A percentile compares a stretch with the other conserved stretches of the same genome.
These are phyloP conservation scores for Ogataea nitratoaversa DNA, from an alignment of 805 yeast species.

Conservation along the genomic window DNA sequence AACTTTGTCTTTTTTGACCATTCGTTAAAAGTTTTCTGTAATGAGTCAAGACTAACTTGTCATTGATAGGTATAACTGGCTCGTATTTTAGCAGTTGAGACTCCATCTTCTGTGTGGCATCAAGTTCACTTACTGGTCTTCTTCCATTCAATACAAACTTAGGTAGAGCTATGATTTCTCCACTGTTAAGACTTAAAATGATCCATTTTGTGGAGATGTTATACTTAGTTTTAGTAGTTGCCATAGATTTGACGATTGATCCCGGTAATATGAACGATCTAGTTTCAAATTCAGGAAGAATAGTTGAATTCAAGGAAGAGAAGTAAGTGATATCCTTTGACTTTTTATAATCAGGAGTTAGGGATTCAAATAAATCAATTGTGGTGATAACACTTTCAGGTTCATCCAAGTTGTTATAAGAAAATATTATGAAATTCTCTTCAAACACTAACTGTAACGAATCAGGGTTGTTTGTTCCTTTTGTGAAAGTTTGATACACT, in stretches of 20 bases:
- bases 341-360: conserved; percentile 43
- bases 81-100: conserved; percentile 61
- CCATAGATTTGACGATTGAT: conserved; percentile 42
- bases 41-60: conserved; percentile 48
- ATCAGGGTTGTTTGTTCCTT: conserved; percentile 22
- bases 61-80: conserved; percentile 51
- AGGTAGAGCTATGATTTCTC: conserved; percentile 68
- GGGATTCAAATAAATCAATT: conserved; percentile 75
- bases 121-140: conserved; percentile 52
- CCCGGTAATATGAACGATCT: conserved; percentile 65
- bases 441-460: conserved; percentile 56
- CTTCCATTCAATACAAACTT: conserved; percentile 65
- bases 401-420: conserved; percentile 51
- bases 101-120: conserved; percentile 50
- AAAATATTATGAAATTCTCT: conserved; percentile 79
- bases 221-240: conserved; percentile 52
- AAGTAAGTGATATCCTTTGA: conserved; percentile 2
- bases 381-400: conserved; percentile 55
- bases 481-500: conserved; percentile 37
- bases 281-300: conserved; percentile 44
- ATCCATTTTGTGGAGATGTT: conserved; percentile 70
- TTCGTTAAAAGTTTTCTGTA: conserved; percentile 35
- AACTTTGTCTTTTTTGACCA: conserved; percentile 19
- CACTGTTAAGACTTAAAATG: conserved; percentile 51
- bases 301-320: conserved; percentile 15